These are phyloP conservation scores for Protomyces inouyei DNA, from an alignment of 1,139 yeast genomes.

Conservation along the genomic window DNA sequence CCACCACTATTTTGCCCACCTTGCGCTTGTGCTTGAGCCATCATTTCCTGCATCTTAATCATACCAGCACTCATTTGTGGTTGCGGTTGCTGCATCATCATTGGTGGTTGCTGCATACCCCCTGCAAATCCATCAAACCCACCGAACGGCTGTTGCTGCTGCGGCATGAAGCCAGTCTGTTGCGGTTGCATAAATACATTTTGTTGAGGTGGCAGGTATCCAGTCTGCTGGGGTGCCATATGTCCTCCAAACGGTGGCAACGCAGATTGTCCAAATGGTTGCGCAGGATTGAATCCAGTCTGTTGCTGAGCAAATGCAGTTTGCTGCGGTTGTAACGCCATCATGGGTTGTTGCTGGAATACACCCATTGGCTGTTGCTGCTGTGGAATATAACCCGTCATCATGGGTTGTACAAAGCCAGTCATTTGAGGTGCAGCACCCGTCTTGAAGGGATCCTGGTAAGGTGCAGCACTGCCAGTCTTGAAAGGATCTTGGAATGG, in stretches of 20 bases:
- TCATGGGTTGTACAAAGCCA: conserved; percentile 21
- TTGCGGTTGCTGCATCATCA: conserved; percentile 34
- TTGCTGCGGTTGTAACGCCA: conserved; percentile 42
- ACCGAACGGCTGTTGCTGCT: conserved; percentile 41
- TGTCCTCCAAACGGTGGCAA: conserved; percentile 26
- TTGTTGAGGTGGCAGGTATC: conserved; percentile 29
- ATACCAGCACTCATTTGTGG: conserved; percentile 25
- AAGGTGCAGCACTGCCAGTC: conserved; percentile 25
- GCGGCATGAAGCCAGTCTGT: conserved; percentile 30
- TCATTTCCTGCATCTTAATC: conserved; percentile 26
- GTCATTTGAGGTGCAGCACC: conserved; percentile 26
- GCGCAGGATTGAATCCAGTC: conserved; percentile 26
- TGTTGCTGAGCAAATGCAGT: conserved; percentile 39
- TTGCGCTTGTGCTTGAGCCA: conserved; percentile 24
- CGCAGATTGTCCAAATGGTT: conserved; percentile 17
- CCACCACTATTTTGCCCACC: not conserved
- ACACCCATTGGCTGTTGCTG: conserved; percentile 23
- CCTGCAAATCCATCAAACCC: conserved; percentile 33
- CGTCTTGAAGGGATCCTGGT: conserved; percentile 21
- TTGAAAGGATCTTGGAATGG: conserved; percentile 23
- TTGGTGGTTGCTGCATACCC: conserved; percentile 34
- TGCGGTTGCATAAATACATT: conserved; percentile 23
- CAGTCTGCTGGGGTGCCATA: conserved; percentile 23
- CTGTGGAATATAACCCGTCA: conserved; percentile 22
- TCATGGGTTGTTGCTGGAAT: conserved; percentile 39